Conservation (phyloP, 768 basidiomycete genomes). For the Cubamyces lactineus region DNA sequence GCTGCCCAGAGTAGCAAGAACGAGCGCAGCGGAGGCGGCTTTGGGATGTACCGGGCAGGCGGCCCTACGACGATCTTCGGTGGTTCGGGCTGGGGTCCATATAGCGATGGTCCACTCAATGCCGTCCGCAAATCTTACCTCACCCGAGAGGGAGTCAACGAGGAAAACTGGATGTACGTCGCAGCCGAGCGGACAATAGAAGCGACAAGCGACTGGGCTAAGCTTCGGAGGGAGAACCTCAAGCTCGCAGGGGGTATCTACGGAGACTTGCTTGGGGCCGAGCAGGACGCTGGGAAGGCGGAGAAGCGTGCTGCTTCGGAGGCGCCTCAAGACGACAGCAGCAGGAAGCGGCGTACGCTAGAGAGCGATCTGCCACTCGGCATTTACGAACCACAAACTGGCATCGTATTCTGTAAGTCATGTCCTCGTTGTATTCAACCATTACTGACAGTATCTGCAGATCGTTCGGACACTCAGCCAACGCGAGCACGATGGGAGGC, state of each 20-base stretch:
- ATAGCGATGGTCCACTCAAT: constrained; percentile 84
- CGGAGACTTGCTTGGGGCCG: constrained; percentile 29
- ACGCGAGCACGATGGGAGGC: constrained; percentile 63
- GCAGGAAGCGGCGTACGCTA: constrained; percentile 22
- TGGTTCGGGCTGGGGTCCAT: constrained; percentile 81
- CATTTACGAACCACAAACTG: constrained; percentile 82
- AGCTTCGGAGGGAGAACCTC: constrained; percentile 57
- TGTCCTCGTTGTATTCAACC: constrained; percentile 11
- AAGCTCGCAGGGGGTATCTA: constrained; percentile 54
- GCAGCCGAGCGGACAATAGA: constrained; percentile 69
- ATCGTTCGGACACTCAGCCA: constrained; percentile 80
- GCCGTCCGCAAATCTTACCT: constrained; percentile 81
- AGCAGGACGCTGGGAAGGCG: not conserved
- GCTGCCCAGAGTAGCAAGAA: constrained; percentile 46
- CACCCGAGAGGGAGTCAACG: constrained; percentile 77
- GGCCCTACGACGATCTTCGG: constrained; percentile 95
- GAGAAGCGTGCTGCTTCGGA: constrained; percentile 22
- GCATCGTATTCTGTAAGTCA: constrained; percentile 66
- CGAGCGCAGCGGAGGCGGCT: constrained; percentile 54
- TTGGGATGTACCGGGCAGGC: constrained; percentile 87
- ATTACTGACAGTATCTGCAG: constrained; percentile 40
- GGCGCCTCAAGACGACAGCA: constrained; percentile 37
- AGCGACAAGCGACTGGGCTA: constrained; percentile 64
- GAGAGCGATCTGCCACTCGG: constrained; percentile 54
- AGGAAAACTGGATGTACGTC: constrained; percentile 92